phyloP scores from a whole-genome alignment of 768 basidiomycete genomes.

The Pulveroboletus sp. region DNA sequence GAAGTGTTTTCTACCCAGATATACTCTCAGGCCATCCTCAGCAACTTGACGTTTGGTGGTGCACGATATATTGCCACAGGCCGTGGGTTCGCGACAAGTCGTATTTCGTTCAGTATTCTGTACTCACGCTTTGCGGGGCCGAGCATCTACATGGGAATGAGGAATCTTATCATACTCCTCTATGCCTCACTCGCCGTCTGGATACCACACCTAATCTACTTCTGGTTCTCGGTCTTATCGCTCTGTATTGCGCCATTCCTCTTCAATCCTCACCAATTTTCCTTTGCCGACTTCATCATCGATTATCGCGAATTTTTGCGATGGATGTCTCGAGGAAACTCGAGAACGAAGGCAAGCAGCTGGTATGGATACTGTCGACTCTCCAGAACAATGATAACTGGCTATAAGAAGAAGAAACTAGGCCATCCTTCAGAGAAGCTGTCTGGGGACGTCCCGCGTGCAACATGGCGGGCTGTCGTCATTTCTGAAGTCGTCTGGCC shows the following conservation, averaged over 20 bases:
- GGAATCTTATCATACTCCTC: constrained; percentile 84
- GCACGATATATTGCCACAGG: constrained; percentile 99
- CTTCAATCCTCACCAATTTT: constrained; percentile 99
- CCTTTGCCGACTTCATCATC: constrained; percentile 93
- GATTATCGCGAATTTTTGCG: constrained; percentile 98
- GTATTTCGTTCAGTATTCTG: constrained; percentile 92
- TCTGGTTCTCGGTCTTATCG: constrained; percentile 96
- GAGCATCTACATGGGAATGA: constrained; percentile 98
- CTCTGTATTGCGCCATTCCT: constrained; percentile 96
- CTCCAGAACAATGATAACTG: constrained; percentile 95
- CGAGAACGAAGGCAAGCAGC: constrained; percentile 91
- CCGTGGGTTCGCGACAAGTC: constrained; percentile 96
- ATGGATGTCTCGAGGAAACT: constrained; percentile 99
- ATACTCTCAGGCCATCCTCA: constrained; percentile 94
- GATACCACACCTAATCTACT: constrained; percentile 95
- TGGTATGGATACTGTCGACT: constrained; percentile 99
- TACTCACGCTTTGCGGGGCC: constrained; percentile 99
- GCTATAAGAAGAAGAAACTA: constrained; percentile 98
- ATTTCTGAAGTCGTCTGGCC: constrained; percentile 82
- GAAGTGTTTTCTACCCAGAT: constrained; percentile 99
- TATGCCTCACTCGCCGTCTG: constrained; percentile 90
- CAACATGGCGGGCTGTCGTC: constrained; percentile 78
- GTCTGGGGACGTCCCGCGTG: constrained; percentile 90
- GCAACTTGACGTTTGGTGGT: constrained; percentile 95
- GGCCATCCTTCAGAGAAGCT: constrained; percentile 98